phyloP scores from a whole-genome alignment of 257 asterid genomes.

The Petunia secreta region DNA sequence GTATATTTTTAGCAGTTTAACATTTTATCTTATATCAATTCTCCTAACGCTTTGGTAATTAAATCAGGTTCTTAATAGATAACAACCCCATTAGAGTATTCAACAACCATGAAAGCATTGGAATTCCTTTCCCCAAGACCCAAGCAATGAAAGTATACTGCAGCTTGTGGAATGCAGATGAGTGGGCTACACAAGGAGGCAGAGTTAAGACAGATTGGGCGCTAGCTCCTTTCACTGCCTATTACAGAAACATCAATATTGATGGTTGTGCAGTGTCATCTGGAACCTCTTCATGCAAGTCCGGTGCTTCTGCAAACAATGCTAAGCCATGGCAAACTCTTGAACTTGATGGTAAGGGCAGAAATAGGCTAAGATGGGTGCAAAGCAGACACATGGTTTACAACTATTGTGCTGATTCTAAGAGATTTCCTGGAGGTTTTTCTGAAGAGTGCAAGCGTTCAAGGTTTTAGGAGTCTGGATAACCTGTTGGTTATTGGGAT shows the following conservation, averaged over 20 bases:
- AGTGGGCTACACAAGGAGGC: conserved; percentile 26
- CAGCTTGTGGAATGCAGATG: conserved; percentile 27
- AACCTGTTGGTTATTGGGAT: no score
- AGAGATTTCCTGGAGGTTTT: conserved; percentile 31
- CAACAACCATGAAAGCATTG: conserved; percentile 22
- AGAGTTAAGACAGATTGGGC: conserved; percentile 24
- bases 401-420: conserved; percentile 33
- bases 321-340: conserved; percentile 31
- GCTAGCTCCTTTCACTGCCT: conserved; percentile 24
- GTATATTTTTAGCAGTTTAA: background rate
- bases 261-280: conserved; percentile 20
- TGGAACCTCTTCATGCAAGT: background rate
- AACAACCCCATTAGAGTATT: conserved; percentile 25
- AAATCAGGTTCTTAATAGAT: conserved; percentile 22
- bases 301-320: background rate
- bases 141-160: conserved; percentile 23
- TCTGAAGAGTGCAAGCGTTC: conserved; percentile 34
- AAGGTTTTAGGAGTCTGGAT: conserved; percentile 8
- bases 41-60: background rate
- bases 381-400: conserved; percentile 29
- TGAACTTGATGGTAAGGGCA: conserved; percentile 32
- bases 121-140: conserved; percentile 27
- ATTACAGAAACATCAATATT: conserved; percentile 24
- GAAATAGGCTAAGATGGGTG: conserved; percentile 37
- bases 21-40: background rate